Evolutionary conservation across 805 yeast genomes (phyloP), one percentile per base, ranked within the genome.

Genomic region (Candida sphagnicola): DNA sequence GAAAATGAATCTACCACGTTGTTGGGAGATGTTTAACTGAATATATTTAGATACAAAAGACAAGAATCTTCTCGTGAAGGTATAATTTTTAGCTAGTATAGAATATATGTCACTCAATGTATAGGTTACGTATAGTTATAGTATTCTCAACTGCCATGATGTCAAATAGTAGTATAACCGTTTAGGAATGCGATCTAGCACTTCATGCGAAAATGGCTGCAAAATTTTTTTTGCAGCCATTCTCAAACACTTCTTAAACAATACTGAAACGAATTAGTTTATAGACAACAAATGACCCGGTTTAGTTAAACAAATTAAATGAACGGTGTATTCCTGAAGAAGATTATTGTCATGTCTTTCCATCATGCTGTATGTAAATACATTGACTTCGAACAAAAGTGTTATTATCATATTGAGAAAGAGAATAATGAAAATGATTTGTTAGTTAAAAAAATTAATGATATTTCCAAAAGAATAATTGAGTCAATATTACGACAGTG

Each of bases 1-100:
- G 87, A 82, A 35, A 49, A 54, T 33, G 63, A 61, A 23, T 46
- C 51, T 24, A 41, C 48, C 14, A 47, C 50, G 13, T 25, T 31
- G 13, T 31, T 31, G 26, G 35, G 35, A n/a, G 35, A 31, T 8
- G 13, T 10, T 13, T 26, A 13, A n/a, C 6, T 6, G 24, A 21
- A 10, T 21, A 21, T 21, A n/a, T n/a, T n/a, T n/a, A n/a, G n/a
- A n/a, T n/a, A n/a, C n/a, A n/a, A n/a, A n/a, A n/a, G n/a, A n/a
- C n/a, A n/a, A n/a, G n/a, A n/a, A n/a, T n/a, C n/a, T n/a, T n/a
- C n/a, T n/a, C n/a, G n/a, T n/a, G n/a, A n/a, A n/a, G n/a, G n/a
- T n/a, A n/a, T n/a, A n/a, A n/a, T n/a, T n/a, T n/a, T n/a, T n/a
- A n/a, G n/a, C n/a, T n/a, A n/a, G n/a, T n/a, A n/a, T n/a, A n/a